phyloP scores from a whole-genome alignment of 225 moss, liverwort and hornwort species.

The Marchantia paleacea region DNA sequence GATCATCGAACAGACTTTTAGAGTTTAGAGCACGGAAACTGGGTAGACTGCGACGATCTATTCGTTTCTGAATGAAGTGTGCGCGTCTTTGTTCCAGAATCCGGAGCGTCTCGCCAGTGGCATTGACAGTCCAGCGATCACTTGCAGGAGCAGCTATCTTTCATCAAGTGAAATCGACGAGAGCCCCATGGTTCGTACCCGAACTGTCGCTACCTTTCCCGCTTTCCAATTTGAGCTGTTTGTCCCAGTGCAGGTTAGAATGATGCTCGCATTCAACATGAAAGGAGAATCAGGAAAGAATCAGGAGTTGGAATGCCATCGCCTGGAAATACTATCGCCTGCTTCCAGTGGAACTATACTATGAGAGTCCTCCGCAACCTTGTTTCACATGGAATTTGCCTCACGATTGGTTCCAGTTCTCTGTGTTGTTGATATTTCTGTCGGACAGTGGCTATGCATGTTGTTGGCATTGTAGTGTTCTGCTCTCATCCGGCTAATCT shows the following conservation, averaged over 20 bases:
- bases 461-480: no score
- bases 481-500: no score
- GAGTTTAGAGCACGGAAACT: not conserved
- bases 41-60: no score
- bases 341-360: no score
- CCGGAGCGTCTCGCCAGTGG: constrained; percentile 16
- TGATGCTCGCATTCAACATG: not conserved
- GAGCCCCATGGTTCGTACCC: constrained; percentile 11
- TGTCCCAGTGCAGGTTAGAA: not conserved
- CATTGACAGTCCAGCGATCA: constrained; percentile 29
- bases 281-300: not conserved
- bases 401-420: no score
- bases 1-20: no score
- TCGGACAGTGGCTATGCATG: no score
- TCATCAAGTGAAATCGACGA: constrained; percentile 18
- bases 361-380: no score
- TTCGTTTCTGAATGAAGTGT: no score
- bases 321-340: no score
- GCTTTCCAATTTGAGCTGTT: not conserved
- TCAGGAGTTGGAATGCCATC: not conserved
- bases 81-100: not conserved
- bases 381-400: no score
- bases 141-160: constrained; percentile 1
- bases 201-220: not conserved
- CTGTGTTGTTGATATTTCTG: no score